Evolutionary conservation across 2,329 filamentous ascomycete species (phyloP).

Genomic region (Boeremia exigua): DNA sequence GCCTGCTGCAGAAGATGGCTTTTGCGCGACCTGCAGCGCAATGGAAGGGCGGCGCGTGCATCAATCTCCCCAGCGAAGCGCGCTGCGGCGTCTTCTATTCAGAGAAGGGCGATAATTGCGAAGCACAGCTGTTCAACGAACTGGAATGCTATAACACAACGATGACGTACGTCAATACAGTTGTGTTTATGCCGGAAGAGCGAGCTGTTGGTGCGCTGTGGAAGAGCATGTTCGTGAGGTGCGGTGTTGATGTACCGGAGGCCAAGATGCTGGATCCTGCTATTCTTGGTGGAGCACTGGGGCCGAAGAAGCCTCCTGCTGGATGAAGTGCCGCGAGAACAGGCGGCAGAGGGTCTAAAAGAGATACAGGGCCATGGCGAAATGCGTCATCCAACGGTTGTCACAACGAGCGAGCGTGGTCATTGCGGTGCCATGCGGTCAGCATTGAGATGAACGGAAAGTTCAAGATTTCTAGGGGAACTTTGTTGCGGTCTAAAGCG

Average conservation of each 20-base stretch:
- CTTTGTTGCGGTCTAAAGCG: no score
- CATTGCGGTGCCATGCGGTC: no score
- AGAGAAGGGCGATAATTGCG: slow-evolving; percentile 44
- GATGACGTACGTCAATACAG: slow-evolving; percentile 40
- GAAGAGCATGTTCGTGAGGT: slow-evolving; percentile 45
- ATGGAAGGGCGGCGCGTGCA: slow-evolving; percentile 42
- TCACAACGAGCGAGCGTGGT: no score
- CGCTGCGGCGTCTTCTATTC: slow-evolving; percentile 45
- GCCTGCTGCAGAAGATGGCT: slow-evolving; percentile 32
- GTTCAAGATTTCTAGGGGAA: no score
- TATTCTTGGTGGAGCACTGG: slow-evolving; percentile 36
- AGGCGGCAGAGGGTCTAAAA: no score
- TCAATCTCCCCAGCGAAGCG: slow-evolving; percentile 39
- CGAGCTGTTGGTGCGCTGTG: slow-evolving; percentile 40
- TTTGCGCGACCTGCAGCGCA: slow-evolving; percentile 32
- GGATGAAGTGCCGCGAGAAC: neutral
- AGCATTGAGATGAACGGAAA: no score
- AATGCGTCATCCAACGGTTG: no score
- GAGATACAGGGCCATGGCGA: no score
- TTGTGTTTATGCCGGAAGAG: slow-evolving; percentile 47
- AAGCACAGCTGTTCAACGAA: slow-evolving; percentile 43
- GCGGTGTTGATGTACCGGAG: slow-evolving; percentile 40
- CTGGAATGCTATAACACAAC: slow-evolving; percentile 37
- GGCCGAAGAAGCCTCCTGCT: slow-evolving; percentile 17
- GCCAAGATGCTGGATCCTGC: slow-evolving; percentile 38